Evolutionary conservation across 2,329 filamentous ascomycete genomes (phyloP).

Genomic region (Colletotrichum trifolii): DNA sequence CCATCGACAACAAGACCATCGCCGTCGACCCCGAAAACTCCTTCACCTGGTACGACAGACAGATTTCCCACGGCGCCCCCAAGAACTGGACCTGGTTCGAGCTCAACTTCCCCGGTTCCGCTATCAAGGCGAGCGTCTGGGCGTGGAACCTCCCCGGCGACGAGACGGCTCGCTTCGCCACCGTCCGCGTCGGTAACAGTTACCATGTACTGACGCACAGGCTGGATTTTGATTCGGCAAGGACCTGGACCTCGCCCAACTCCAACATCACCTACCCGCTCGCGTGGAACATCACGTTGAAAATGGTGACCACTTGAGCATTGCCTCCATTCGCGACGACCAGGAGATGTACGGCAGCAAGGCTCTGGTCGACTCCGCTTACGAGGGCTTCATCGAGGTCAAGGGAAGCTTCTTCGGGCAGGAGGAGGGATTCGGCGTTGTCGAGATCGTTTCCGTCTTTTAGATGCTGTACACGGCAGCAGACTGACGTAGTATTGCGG

Average conservation of each 20-base stretch:
- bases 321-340: neutral
- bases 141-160: neutral
- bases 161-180: neutral
- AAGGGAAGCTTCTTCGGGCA: neutral
- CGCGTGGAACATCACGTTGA: neutral
- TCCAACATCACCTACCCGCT: constrained; percentile 8
- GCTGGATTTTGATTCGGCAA: neutral
- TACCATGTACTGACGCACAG: neutral
- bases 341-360: constrained; percentile 9
- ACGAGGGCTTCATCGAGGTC: constrained; percentile 4
- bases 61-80: constrained; percentile 3
- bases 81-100: constrained; percentile 18
- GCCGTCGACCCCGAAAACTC: neutral
- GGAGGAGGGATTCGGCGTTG: neutral
- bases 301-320: neutral
- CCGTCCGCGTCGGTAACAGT: neutral
- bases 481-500: no score
- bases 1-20: neutral
- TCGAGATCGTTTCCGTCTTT: neutral
- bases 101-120: constrained; percentile 7
- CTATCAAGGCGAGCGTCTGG: constrained; percentile 11
- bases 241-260: neutral
- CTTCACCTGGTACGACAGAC: constrained; percentile 8
- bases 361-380: neutral
- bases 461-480: no score